Evolutionary conservation across 768 basidiomycete genomes (phyloP).

Genomic region (Boletus rubroflammeus): DNA sequence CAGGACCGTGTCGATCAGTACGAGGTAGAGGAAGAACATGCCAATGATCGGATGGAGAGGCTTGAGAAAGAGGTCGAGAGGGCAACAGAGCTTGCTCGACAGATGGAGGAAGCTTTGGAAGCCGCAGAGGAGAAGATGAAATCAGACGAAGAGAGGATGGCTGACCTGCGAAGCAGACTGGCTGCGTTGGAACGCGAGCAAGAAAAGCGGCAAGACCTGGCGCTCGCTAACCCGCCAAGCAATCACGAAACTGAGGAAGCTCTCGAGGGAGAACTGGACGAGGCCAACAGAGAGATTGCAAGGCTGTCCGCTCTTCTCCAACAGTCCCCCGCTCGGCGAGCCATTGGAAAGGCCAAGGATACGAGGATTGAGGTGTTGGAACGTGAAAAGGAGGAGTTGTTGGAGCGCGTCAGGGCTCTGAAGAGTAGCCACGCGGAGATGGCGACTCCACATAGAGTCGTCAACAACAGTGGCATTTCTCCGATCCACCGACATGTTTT

Average conservation of each 20-base stretch:
- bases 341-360: conserved; percentile 75
- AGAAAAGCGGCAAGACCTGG: conserved; percentile 34
- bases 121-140: conserved; percentile 70
- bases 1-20: conserved; percentile 45
- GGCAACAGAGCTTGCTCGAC: conserved; percentile 52
- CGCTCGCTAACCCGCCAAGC: conserved; percentile 16
- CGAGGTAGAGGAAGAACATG: conserved; percentile 44
- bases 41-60: conserved; percentile 45
- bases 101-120: conserved; percentile 75
- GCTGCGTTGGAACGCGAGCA: conserved; percentile 55
- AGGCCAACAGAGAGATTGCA: conserved; percentile 73
- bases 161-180: conserved; percentile 49
- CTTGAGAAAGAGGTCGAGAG: conserved; percentile 52
- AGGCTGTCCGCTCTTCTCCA: conserved; percentile 60
- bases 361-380: conserved; percentile 72
- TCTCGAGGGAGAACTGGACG: conserved; percentile 73
- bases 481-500: conserved; percentile 73
- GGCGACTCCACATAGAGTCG: conserved; percentile 54
- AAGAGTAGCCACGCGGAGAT: conserved; percentile 50
- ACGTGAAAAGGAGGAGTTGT: conserved; percentile 69
- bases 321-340: conserved; percentile 72
- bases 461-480: conserved; percentile 61
- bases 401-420: conserved; percentile 63
- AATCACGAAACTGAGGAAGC: conserved; percentile 57
- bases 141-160: conserved; percentile 53